These are phyloP conservation scores for Pythium folliculosum DNA, from an alignment of 352 stramenopile species.

Conservation along the genomic window DNA sequence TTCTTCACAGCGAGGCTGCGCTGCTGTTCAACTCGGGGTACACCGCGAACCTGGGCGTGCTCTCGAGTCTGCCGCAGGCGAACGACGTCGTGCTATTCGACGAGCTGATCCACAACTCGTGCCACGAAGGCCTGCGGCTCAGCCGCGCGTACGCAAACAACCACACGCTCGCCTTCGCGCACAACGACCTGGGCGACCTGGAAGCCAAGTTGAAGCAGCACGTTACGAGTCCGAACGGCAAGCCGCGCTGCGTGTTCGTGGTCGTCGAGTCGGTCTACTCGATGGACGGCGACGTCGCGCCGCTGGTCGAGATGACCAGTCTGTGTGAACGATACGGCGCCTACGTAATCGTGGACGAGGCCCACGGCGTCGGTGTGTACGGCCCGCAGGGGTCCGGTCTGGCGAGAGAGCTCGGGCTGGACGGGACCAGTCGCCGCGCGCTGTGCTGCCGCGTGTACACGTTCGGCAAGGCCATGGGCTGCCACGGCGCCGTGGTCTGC, in stretches of 20 bases:
- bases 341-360: constrained; percentile 96
- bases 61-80: constrained; percentile 90
- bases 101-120: constrained; percentile 96
- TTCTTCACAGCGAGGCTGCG: constrained; percentile 61
- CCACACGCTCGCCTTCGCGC: constrained; percentile 68
- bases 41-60: constrained; percentile 94
- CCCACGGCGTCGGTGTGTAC: constrained; percentile 93
- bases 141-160: constrained; percentile 63
- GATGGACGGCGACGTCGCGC: constrained; percentile 97
- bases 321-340: constrained; percentile 82
- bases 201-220: constrained; percentile 56
- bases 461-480: constrained; percentile 97
- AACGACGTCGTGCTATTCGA: constrained; percentile 95
- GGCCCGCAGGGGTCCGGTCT: constrained; percentile 77
- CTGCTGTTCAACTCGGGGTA: constrained; percentile 98
- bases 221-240: background rate
- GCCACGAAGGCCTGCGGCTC: constrained; percentile 92
- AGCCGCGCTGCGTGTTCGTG: constrained; percentile 81
- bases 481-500: constrained; percentile 94
- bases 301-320: constrained; percentile 83
- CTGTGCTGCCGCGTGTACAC: constrained; percentile 93
- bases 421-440: constrained; percentile 62
- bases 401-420: constrained; percentile 66
- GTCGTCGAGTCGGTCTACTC: constrained; percentile 98
- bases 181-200: constrained; percentile 93